These are phyloP conservation scores for Aspergillus ruber DNA, from an alignment of 2,329 filamentous ascomycete species.

Conservation along the genomic window DNA sequence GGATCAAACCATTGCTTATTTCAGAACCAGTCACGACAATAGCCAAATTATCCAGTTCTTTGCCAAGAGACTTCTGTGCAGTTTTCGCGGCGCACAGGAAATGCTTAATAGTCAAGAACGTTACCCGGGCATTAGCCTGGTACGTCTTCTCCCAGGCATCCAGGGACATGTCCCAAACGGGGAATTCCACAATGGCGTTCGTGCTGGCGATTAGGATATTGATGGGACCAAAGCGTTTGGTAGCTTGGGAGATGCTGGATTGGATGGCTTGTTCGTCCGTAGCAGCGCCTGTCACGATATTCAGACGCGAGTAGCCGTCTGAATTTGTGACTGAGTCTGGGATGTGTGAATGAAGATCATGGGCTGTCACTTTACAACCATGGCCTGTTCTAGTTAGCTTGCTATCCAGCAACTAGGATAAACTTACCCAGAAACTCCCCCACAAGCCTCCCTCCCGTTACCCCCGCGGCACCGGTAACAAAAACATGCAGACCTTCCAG, in stretches of 20 bases:
- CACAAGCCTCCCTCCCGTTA: constrained; percentile 46
- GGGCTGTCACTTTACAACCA: constrained; percentile 51
- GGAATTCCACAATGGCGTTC: constrained; percentile 47
- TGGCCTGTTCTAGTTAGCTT: constrained; percentile 31
- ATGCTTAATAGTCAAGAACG: constrained; percentile 52
- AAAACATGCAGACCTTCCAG: constrained; percentile 48
- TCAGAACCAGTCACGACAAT: constrained; percentile 51
- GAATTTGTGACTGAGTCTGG: constrained; percentile 14
- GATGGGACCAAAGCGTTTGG: constrained; percentile 43
- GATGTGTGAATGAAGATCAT: constrained; percentile 39
- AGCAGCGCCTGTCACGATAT: constrained; percentile 43
- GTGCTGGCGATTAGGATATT: constrained; percentile 51
- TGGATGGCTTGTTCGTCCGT: constrained; percentile 43
- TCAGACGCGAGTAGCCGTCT: constrained; percentile 30
- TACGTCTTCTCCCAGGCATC: constrained; percentile 50
- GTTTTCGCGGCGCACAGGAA: constrained; percentile 42
- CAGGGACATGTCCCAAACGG: constrained; percentile 48
- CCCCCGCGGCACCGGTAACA: constrained; percentile 48
- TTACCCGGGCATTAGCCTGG: constrained; percentile 45
- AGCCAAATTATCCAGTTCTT: constrained; percentile 44
- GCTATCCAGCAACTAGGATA: not conserved
- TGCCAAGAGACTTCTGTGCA: constrained; percentile 31
- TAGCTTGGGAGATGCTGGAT: constrained; percentile 36
- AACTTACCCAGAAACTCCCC: constrained; percentile 45
- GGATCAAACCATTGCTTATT: constrained; percentile 46